Conservation (phyloP, 495 filamentous ascomycete species). For the Penicillium turbatum region DNA sequence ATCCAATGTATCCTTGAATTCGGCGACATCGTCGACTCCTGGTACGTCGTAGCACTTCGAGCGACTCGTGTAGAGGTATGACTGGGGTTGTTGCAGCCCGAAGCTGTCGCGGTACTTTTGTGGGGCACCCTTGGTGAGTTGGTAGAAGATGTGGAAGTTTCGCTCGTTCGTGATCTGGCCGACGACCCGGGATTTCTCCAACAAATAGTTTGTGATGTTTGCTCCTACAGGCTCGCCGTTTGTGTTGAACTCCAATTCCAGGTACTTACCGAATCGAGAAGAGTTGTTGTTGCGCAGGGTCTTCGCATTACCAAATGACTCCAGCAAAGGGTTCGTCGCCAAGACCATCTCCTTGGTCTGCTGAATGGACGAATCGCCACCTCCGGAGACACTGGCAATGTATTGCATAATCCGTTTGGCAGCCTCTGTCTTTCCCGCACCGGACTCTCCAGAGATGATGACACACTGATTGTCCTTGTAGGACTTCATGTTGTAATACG, state of each 20-base stretch:
- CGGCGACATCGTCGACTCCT: constrained; percentile 85
- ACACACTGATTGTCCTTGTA: constrained; percentile 99
- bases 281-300: constrained; percentile 99
- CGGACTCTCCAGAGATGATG: constrained; percentile 98
- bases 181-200: constrained; percentile 94
- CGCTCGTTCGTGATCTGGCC: constrained; percentile 94
- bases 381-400: constrained; percentile 93
- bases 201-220: constrained; percentile 95
- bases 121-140: constrained; percentile 92
- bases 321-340: constrained; percentile 93
- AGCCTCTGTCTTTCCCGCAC: constrained; percentile 98
- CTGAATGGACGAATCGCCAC: constrained; percentile 86
- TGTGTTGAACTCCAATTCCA: constrained; percentile 94
- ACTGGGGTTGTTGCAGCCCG: constrained; percentile 85
- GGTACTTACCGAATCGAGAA: constrained; percentile 94
- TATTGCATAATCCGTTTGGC: constrained; percentile 99
- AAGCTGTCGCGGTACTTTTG: constrained; percentile 78
- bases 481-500: constrained; percentile 99
- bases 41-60: constrained; percentile 93
- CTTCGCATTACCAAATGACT: constrained; percentile 98
- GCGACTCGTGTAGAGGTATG: constrained; percentile 90
- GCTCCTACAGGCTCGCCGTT: constrained; percentile 93
- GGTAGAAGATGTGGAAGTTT: constrained; percentile 99
- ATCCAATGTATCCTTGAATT: constrained; percentile 86
- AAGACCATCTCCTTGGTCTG: constrained; percentile 98